These are phyloP conservation scores for Kwoniella sp. DNA, from an alignment of 768 basidiomycete genomes.

Conservation along the genomic window DNA sequence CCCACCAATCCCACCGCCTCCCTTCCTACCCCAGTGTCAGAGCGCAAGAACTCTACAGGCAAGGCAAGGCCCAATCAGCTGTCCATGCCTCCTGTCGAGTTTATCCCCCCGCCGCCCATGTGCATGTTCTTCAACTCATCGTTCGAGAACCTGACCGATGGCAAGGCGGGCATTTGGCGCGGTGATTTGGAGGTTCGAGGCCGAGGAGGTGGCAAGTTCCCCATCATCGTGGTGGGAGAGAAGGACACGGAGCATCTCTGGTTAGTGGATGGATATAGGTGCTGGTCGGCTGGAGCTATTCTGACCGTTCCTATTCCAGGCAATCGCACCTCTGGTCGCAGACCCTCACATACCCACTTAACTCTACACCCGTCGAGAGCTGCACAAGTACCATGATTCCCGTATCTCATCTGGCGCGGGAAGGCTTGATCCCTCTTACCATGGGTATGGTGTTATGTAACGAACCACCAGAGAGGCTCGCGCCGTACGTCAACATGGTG, in stretches of 20 bases:
- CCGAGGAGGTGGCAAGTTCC: slow-evolving; percentile 35
- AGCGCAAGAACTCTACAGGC: not conserved
- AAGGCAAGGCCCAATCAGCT: slow-evolving; percentile 14
- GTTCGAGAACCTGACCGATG: slow-evolving; percentile 38
- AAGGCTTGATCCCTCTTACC: slow-evolving; percentile 36
- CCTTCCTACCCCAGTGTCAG: not conserved
- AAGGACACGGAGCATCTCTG: slow-evolving; percentile 34
- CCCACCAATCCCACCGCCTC: not conserved
- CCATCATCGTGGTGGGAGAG: slow-evolving; percentile 37
- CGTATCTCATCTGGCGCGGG: slow-evolving; percentile 37
- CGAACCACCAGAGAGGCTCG: slow-evolving; percentile 23
- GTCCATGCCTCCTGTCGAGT: slow-evolving; percentile 27
- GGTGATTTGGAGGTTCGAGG: slow-evolving; percentile 41
- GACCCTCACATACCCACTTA: slow-evolving; percentile 26
- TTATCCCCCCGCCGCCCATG: slow-evolving; percentile 45
- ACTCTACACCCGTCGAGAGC: slow-evolving; percentile 8
- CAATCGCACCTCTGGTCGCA: slow-evolving; percentile 37
- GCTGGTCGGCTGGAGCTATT: not conserved
- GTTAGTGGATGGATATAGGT: slow-evolving; percentile 17
- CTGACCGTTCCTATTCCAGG: slow-evolving; percentile 14
- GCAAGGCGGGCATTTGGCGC: slow-evolving; percentile 42
- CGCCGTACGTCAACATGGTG: slow-evolving; percentile 35
- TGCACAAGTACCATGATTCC: slow-evolving; percentile 37
- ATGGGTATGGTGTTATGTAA: slow-evolving; percentile 46
- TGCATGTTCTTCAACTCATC: slow-evolving; percentile 45